Evolutionary conservation across 306 rosid genomes (phyloP).

Genomic region (Hippophae rhamnoides): DNA sequence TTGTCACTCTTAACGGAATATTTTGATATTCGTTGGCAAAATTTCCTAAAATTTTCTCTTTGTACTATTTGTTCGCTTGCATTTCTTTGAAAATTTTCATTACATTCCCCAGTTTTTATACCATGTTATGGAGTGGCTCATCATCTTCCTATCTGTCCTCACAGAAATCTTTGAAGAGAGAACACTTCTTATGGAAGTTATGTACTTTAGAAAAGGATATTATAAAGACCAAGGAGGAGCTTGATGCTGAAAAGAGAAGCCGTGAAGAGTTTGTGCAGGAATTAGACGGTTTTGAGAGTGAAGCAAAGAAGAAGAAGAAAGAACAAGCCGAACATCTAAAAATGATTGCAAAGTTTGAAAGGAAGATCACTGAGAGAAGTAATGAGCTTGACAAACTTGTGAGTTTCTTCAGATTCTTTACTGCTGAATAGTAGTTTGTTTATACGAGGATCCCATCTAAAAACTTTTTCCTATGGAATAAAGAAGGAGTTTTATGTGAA

Average conservation of each 20-base stretch:
- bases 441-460: too few species aligned
- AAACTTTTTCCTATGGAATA: too few species aligned
- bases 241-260: constrained; percentile 55
- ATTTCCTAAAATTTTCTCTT: too few species aligned
- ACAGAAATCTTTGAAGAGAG: constrained; percentile 78
- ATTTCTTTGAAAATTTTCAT: background rate
- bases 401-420: constrained; percentile 26
- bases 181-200: constrained; percentile 87
- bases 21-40: too few species aligned
- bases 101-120: background rate
- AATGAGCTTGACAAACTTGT: constrained; percentile 77
- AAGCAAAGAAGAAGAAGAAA: constrained; percentile 74
- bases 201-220: constrained; percentile 66
- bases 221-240: constrained; percentile 53
- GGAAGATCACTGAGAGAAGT: constrained; percentile 65
- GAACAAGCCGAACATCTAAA: constrained; percentile 73
- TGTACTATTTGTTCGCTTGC: background rate
- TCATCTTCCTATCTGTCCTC: constrained; percentile 4
- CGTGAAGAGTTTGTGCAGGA: constrained; percentile 67
- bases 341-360: constrained; percentile 66
- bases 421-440: background rate
- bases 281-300: constrained; percentile 53
- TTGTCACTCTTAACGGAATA: too few species aligned
- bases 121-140: constrained; percentile 11
- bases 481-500: too few species aligned